Base-by-base conservation (phyloP, 2,329 filamentous ascomycete genomes). In the Pseudocercospora eumusae region DNA sequence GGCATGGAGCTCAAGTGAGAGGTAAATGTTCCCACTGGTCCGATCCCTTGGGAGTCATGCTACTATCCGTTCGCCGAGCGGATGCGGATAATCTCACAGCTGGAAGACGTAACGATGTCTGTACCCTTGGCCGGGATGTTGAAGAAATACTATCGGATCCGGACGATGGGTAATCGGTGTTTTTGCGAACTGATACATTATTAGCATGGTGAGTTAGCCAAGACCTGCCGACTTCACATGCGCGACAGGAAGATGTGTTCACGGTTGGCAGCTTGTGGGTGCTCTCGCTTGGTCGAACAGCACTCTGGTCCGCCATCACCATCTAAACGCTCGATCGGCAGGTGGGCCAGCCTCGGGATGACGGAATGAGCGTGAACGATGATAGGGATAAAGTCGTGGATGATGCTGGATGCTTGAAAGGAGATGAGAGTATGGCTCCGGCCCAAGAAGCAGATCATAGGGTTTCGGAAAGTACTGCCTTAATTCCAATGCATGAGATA, bases 391-490 rank as follows among this genome's bases (percentile, higher is more conserved):
- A 54, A 33, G 50, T 36, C 20, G 50, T 54, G 18, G 27, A 31
- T 18, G 28, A 33, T 54, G 50, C 50, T 54, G 50, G 53, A 18
- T 56, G 28, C 33, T 25, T 56, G 21, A 42, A 56, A 23, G 31
- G 53, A 56, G 31, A n/a, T 40, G 25, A 25, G 13, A 42, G 53
- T 42, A 40, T 42, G 36, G 10, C n/a, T 15, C 10, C 11, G 20
- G n/a, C 18, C 53, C 53, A 40, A 44, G 31, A 42, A 42, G 53
- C 21, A 42, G 53, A 56, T 56, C 53, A 42, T 56, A 21, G 33
- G 28, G 20, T 33, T 21, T 54, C 50, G 50, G 44, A 25, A n/a
- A 21, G 25, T 52, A 25, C n/a, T 52, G 21, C 10, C 21, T 31
- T 7, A 52, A 52, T 28, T 15, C 25, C 23, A 20, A 15, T 27